Percentiles rank a stretch among this genome's conserved stretches.
Evolutionary conservation across 2,329 filamentous ascomycete genomes (phyloP).

Genomic region (Ascochyta pisi): DNA sequence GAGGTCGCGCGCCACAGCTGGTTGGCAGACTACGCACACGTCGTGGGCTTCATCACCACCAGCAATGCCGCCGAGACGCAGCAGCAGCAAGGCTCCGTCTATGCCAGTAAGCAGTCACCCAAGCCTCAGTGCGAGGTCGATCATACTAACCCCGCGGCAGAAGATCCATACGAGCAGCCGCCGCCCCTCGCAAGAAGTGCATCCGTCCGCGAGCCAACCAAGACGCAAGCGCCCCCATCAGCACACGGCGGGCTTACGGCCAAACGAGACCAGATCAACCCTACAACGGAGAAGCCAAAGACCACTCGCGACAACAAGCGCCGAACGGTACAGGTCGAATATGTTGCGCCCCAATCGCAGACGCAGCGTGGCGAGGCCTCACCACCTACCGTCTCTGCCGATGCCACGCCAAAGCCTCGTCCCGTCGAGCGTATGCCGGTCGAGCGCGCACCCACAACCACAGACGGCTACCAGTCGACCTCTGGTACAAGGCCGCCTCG

Average conservation of each 20-base stretch:
- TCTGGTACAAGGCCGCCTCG: conserved; percentile 30
- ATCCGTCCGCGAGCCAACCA: conserved; percentile 87
- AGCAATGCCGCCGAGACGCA: conserved; percentile 82
- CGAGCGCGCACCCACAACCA: conserved; percentile 45
- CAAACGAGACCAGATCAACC: conserved; percentile 77
- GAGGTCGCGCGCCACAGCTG: conserved; percentile 98
- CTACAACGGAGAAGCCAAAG: conserved; percentile 69
- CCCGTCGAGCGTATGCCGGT: conserved; percentile 58
- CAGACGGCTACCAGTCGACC: conserved; percentile 47
- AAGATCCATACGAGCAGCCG: conserved; percentile 65
- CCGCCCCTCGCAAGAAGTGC: conserved; percentile 80
- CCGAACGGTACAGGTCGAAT: conserved; percentile 95
- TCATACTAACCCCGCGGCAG: conserved; percentile 33
- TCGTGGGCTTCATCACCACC: conserved; percentile 96
- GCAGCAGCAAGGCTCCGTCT: conserved; percentile 73
- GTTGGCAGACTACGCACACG: conserved; percentile 95
- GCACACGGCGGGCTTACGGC: conserved; percentile 67
- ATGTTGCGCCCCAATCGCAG: conserved; percentile 88
- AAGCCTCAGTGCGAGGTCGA: not conserved
- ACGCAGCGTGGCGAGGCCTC: conserved; percentile 73
- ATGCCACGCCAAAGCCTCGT: conserved; percentile 56
- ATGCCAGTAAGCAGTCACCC: conserved; percentile 54
- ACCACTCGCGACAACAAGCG: conserved; percentile 82
- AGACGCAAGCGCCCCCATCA: conserved; percentile 60
- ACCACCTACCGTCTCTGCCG: conserved; percentile 41